Evolutionary conservation across 345 rosid species (phyloP).

Genomic region (Syzygium jambos): DNA sequence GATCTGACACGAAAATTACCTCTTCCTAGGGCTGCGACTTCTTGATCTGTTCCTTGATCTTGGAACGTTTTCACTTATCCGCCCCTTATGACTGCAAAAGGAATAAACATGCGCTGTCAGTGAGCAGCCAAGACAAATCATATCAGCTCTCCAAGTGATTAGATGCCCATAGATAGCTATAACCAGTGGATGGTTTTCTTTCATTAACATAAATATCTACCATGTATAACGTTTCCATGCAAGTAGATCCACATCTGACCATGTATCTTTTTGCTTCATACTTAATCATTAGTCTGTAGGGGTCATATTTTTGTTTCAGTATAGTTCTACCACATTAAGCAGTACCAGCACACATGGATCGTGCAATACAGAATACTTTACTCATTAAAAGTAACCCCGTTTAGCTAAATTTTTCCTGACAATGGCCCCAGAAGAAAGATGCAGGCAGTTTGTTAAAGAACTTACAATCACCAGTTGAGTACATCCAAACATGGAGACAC

Average conservation of each 20-base stretch:
- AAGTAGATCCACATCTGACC: not conserved
- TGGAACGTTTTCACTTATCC: slow-evolving; percentile 22
- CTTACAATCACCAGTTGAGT: not conserved
- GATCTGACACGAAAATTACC: slow-evolving; percentile 4
- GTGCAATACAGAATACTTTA: not conserved
- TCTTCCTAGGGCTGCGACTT: slow-evolving; percentile 37
- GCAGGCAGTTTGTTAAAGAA: not conserved
- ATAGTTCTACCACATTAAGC: not conserved
- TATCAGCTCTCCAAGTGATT: not conserved
- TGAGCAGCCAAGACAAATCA: not conserved
- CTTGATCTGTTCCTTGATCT: slow-evolving; percentile 23
- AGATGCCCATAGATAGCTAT: not conserved
- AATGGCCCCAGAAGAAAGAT: not conserved
- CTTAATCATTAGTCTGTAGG: not conserved
- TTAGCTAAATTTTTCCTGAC: not conserved
- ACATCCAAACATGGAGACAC: not conserved
- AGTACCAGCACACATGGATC: not conserved
- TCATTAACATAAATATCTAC: not conserved
- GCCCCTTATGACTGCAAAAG: slow-evolving; percentile 27
- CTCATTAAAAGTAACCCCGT: not conserved
- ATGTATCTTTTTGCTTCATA: not conserved
- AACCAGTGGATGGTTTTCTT: not conserved
- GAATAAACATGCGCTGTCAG: not conserved
- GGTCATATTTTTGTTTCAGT: not conserved
- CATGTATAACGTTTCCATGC: not conserved